Base-by-base conservation (phyloP, 805 yeast genomes). In the Starmerella geochares region DNA sequence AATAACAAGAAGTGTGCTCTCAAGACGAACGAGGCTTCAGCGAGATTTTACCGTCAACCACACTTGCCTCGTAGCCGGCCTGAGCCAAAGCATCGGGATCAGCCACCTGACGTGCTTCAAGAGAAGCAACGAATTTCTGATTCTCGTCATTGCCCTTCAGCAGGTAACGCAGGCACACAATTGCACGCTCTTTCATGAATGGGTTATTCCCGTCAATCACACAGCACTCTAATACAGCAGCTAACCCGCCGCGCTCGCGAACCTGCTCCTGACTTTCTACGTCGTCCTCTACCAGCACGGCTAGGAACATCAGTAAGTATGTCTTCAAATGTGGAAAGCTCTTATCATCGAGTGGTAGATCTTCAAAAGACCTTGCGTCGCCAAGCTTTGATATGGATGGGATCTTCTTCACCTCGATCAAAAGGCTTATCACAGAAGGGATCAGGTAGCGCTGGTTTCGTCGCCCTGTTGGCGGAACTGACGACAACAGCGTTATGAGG, bases 171-270 rank as follows among this genome's bases (percentile, higher is more conserved):
- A 92, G 62, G 60, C 96, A 86, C 6, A 90, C 67, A 29, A 92
- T 83, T 1, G 94, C 75, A 52, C 90, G 69, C 61, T 90, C 98
- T 56, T 86, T 61, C 50, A 68, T 58, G 58, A 74, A 90, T 0
- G 96, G 97, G 63, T 92, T 94, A 62, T 84, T 79, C 40, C 80
- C 81, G 63, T 90, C 97, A 46, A 92, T 79, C 35, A 83, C 77
- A 67, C 96, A 88, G 54, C 81, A 82, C 7, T 88, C 82, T 21
- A 90, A 68, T 0, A 88, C 72, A 17, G 85, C 65, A 47, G 79
- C 85, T 13, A 90, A 63, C 0, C 86, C 94, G 41, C 82, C 84
- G 0, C 70, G 57, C 25, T 74, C 74, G 42, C 96, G 69, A 31
- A 84, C 69, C 38, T 66, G 62, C 50, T 88, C 90, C 62, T 90